These are phyloP conservation scores for Fusarium avenaceum DNA, from an alignment of 2,329 filamentous ascomycete genomes.

Conservation along the genomic window DNA sequence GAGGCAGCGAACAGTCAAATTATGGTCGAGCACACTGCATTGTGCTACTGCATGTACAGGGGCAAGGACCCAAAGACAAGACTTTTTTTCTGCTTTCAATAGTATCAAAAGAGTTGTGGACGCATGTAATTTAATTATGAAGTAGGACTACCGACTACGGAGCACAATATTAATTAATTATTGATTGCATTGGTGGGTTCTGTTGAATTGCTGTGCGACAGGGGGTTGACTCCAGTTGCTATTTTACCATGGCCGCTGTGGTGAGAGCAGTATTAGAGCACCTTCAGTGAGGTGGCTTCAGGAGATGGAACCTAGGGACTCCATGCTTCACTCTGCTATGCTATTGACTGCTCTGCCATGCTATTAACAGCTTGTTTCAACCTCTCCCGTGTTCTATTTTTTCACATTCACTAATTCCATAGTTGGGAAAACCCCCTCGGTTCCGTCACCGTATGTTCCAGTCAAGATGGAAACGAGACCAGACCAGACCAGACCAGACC, in stretches of 20 bases:
- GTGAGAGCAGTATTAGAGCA: not conserved
- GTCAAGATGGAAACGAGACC: constrained; percentile 10
- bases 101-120: not conserved
- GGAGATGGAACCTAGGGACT: constrained; percentile 6
- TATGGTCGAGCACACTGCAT: constrained; percentile 33
- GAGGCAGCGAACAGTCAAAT: constrained; percentile 35
- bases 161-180: constrained; percentile 38
- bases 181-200: constrained; percentile 28
- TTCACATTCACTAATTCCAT: not conserved
- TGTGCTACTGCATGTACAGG: constrained; percentile 36
- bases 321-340: constrained; percentile 31
- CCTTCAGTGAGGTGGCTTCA: not conserved
- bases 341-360: constrained; percentile 10
- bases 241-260: not conserved
- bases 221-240: constrained; percentile 16
- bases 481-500: not conserved
- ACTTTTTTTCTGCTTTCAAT: not conserved
- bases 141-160: not conserved
- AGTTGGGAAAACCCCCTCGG: not conserved
- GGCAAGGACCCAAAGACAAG: constrained; percentile 7
- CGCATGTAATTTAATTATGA: constrained; percentile 31
- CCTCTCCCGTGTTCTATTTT: constrained; percentile 41
- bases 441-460: constrained; percentile 36
- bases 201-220: constrained; percentile 41
- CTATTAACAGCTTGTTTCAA: constrained; percentile 45